Percentiles rank a stretch among this genome's conserved stretches.
Conservation (phyloP, 495 filamentous ascomycete genomes). For the Aspergillus saccharolyticus region DNA sequence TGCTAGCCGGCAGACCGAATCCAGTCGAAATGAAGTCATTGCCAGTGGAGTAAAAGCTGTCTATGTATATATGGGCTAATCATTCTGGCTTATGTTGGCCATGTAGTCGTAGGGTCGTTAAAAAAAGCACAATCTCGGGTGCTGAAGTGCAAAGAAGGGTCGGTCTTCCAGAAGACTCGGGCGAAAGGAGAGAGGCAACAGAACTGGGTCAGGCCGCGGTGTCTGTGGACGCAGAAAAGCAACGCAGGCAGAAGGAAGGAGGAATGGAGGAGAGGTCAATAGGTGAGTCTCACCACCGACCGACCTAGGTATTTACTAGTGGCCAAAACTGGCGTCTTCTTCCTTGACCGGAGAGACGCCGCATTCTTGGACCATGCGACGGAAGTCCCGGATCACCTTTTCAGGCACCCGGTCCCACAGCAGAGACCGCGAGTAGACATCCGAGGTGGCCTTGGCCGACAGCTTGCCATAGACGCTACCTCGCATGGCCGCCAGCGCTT, state of each 20-base stretch:
- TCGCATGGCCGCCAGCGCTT: constrained; percentile 77
- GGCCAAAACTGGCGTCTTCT: constrained; percentile 29
- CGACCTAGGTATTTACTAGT: constrained; percentile 15
- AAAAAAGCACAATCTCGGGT: constrained; percentile 5
- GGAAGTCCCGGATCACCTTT: constrained; percentile 90
- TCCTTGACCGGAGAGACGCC: constrained; percentile 35
- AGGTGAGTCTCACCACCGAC: too few species aligned
- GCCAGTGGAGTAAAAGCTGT: constrained; percentile 12
- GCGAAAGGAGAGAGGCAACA: constrained; percentile 8
- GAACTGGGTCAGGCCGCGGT: constrained; percentile 11
- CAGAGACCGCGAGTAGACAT: constrained; percentile 87
- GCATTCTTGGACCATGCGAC: constrained; percentile 70
- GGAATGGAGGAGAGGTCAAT: constrained; percentile 7
- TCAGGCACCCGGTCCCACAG: constrained; percentile 91
- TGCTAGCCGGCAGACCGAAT: constrained; percentile 18
- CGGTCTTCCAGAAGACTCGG: constrained; percentile 8
- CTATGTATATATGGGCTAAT: constrained; percentile 27
- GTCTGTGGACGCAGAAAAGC: constrained; percentile 4
- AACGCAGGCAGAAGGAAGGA: constrained; percentile 7
- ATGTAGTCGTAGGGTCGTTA: constrained; percentile 14
- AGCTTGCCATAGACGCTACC: constrained; percentile 50
- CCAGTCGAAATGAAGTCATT: constrained; percentile 19
- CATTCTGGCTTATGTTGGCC: constrained; percentile 19
- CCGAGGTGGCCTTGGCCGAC: constrained; percentile 36
- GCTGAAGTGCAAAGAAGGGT: constrained; percentile 8